A percentile compares a stretch with the other conserved stretches of the same genome.
Conservation (phyloP, 2,329 filamentous ascomycete genomes). For the Fusarium sp. region DNA sequence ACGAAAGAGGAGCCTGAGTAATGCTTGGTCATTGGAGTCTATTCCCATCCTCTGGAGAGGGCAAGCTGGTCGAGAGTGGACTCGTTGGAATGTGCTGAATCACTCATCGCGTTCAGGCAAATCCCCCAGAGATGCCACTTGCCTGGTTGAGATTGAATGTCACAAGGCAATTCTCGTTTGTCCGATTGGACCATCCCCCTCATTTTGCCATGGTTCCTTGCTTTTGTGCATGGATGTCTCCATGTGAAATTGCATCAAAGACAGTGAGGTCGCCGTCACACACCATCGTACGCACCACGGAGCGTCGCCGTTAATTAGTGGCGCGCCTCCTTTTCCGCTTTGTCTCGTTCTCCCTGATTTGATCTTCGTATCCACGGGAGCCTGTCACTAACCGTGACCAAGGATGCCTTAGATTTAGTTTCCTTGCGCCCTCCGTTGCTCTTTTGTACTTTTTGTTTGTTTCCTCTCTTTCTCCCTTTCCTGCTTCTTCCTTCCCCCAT, state of each 20-base stretch:
- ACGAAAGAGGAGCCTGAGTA: neutral
- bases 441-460: neutral
- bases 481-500: conserved; percentile 9
- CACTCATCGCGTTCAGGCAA: neutral
- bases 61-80: too few relatives aligned
- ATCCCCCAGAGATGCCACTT: conserved; percentile 4
- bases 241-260: conserved; percentile 20
- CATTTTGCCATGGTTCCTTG: neutral
- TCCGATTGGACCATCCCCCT: conserved; percentile 13
- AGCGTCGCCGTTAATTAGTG: conserved; percentile 30
- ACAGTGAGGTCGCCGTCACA: conserved; percentile 11
- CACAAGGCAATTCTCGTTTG: conserved; percentile 1
- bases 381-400: neutral
- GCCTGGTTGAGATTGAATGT: conserved; percentile 31
- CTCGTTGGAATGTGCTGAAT: conserved; percentile 7
- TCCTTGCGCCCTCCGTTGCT: conserved; percentile 2
- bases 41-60: neutral
- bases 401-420: neutral
- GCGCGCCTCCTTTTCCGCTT: conserved; percentile 45
- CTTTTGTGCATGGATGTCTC: neutral
- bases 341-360: conserved; percentile 30
- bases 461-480: neutral
- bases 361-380: conserved; percentile 27
- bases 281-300: conserved; percentile 22
- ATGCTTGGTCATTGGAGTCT: conserved; percentile 3